Evolutionary conservation across 73 alveolate species (phyloP).

Genomic region (Symbiodinium pilosum): DNA sequence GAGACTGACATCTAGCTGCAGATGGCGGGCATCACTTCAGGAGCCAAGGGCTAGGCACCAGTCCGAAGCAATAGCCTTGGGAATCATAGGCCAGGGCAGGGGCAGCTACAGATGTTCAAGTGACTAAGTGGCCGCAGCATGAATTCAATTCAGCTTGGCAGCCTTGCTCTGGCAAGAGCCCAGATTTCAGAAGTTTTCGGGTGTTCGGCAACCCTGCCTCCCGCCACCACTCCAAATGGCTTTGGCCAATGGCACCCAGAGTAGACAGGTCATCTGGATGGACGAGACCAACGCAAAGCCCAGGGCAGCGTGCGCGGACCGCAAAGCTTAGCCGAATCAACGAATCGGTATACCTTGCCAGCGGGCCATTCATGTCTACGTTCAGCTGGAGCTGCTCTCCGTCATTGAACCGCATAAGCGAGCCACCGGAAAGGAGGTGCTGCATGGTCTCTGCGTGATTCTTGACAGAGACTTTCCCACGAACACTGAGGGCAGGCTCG

Average conservation of each 20-base stretch:
- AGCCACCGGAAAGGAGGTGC: neutral
- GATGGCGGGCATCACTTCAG: too few species aligned
- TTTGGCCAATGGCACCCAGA: neutral
- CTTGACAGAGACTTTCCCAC: neutral
- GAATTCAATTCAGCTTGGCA: neutral
- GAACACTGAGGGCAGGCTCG: neutral
- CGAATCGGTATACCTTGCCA: neutral
- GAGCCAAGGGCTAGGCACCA: conserved; percentile 13
- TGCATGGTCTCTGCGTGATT: neutral
- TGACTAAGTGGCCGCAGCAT: too few species aligned
- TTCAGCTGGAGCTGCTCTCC: conserved; percentile 10
- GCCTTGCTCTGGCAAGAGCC: neutral
- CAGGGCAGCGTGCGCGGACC: neutral
- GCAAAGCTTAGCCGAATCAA: neutral
- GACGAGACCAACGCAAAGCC: neutral
- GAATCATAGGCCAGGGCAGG: neutral
- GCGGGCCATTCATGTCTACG: neutral
- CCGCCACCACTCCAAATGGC: neutral
- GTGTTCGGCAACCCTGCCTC: neutral
- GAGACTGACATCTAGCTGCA: neutral
- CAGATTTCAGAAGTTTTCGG: neutral
- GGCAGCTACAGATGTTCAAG: neutral
- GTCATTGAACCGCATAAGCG: neutral
- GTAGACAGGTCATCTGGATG: neutral
- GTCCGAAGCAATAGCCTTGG: neutral